Base-by-base conservation (phyloP, 352 stramenopile species). In the Pythium rhizo-oryzae region DNA sequence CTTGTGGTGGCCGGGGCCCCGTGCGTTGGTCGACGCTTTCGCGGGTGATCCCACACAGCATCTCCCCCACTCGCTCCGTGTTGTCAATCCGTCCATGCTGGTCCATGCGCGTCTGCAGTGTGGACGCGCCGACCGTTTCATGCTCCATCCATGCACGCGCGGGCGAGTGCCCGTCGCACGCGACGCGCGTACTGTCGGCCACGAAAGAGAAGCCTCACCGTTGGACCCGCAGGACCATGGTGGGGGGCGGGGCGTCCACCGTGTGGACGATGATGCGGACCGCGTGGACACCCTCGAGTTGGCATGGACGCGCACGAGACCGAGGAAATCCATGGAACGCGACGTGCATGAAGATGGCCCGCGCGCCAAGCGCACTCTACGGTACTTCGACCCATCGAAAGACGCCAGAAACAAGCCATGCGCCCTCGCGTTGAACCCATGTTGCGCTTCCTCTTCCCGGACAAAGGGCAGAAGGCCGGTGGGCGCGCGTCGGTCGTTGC, bases 91-190 rank as follows among this genome's bases (percentile, higher is more conserved):
- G 11, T 39, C 33, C 33, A 39, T 11, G 11, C 33, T 11, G 33
- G 33, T 39, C 33, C 5, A n/a, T n/a, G 33, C 33, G 11, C 33
- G 33, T 39, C 33, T 5, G 5, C 33, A 39, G 6, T 39, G 33
- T 39, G 33, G 33, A 39, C 47, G 47, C 24, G 24, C 47, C 47
- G 47, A 33, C 47, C 53, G 53, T 60, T 60, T 60, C 53, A 60
- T 60, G 53, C 53, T 60, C 53, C 53, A 60, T 60, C 53, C 53
- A 60, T 60, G 53, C 37, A 60, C 53, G 11, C 25, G 18, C 8
- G 47, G 47, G 8, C 33, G 21, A 13, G 23, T 25, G 21, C 47
- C 47, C 47, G 23, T 54, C 47, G 47, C 47, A 28, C 47, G 21
- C 47, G 39, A 46, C 39, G 15, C 15, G 39, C n/a, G n/a, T n/a